Evolutionary conservation across 1,284 basidiomycete genomes (phyloP).

Genomic region (Fereydounia khargensis): DNA sequence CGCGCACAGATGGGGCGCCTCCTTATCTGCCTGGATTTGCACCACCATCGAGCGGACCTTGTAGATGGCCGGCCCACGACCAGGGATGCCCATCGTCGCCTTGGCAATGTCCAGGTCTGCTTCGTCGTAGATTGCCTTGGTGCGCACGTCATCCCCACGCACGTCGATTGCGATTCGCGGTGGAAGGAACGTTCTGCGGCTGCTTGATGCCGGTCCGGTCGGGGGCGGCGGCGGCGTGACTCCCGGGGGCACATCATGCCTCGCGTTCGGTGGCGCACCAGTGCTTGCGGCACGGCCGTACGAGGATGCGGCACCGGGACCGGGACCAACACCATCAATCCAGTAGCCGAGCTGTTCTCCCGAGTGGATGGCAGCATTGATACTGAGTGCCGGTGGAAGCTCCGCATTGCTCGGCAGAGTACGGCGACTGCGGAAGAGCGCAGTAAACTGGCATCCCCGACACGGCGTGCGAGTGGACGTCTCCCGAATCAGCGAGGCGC

Average conservation of each 20-base stretch:
- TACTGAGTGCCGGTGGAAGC: slow-evolving; percentile 79
- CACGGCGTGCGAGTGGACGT: slow-evolving; percentile 82
- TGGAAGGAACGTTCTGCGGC: slow-evolving; percentile 59
- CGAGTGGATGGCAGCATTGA: slow-evolving; percentile 80
- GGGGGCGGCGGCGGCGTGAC: too few species aligned
- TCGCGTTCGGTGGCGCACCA: too few species aligned
- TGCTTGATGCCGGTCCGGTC: slow-evolving; percentile 40
- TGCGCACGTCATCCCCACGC: slow-evolving; percentile 28
- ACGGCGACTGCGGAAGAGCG: slow-evolving; percentile 65
- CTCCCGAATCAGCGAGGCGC: slow-evolving; percentile 75
- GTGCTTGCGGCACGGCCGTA: slow-evolving; percentile 1
- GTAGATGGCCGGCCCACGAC: slow-evolving; percentile 61
- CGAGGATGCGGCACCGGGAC: neutral
- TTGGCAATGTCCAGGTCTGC: slow-evolving; percentile 16
- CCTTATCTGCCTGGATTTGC: slow-evolving; percentile 75
- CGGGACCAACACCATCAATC: slow-evolving; percentile 67
- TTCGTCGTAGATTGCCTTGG: slow-evolving; percentile 19
- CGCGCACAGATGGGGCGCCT: slow-evolving; percentile 81
- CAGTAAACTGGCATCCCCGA: slow-evolving; percentile 65
- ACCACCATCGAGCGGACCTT: slow-evolving; percentile 67
- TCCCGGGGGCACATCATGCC: too few species aligned
- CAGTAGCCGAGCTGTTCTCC: slow-evolving; percentile 75
- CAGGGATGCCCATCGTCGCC: slow-evolving; percentile 6
- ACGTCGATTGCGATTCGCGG: slow-evolving; percentile 52
- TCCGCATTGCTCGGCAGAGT: slow-evolving; percentile 62